Evolutionary conservation across 2,329 filamentous ascomycete species (phyloP).

Genomic region (Fusarium falciforme): DNA sequence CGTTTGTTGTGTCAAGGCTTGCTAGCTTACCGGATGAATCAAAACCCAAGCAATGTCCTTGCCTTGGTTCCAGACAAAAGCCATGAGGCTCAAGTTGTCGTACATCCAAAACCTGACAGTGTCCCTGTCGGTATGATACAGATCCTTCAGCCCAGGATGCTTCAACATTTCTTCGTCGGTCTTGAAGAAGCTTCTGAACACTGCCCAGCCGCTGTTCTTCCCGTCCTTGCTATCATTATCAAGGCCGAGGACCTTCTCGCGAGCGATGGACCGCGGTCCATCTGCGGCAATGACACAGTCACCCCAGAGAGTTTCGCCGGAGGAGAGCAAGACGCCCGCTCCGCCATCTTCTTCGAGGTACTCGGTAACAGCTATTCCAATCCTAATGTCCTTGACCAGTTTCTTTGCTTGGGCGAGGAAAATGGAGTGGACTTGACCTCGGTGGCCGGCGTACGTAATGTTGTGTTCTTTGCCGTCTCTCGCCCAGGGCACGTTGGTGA

Average conservation of each 20-base stretch:
- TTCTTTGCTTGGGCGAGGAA: conserved; percentile 8
- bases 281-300: conserved; percentile 18
- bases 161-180: conserved; percentile 3
- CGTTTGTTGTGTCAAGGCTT: background rate
- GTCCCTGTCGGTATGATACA: conserved; percentile 3
- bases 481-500: conserved; percentile 11
- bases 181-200: conserved; percentile 14
- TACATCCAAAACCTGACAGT: conserved; percentile 21
- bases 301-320: conserved; percentile 17
- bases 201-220: conserved; percentile 7
- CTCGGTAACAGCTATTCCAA: conserved; percentile 6
- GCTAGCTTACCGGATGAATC: conserved; percentile 10
- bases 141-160: background rate
- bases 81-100: conserved; percentile 14
- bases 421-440: conserved; percentile 14
- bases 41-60: conserved; percentile 18
- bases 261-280: conserved; percentile 13
- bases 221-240: background rate
- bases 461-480: conserved; percentile 10
- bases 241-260: conserved; percentile 4
- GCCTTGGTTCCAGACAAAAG: conserved; percentile 14
- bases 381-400: conserved; percentile 11
- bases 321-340: conserved; percentile 3
- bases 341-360: conserved; percentile 8
- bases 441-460: conserved; percentile 17